Evolutionary conservation across 2,329 filamentous ascomycete genomes (phyloP).

Genomic region (Podosphaera leucotricha): DNA sequence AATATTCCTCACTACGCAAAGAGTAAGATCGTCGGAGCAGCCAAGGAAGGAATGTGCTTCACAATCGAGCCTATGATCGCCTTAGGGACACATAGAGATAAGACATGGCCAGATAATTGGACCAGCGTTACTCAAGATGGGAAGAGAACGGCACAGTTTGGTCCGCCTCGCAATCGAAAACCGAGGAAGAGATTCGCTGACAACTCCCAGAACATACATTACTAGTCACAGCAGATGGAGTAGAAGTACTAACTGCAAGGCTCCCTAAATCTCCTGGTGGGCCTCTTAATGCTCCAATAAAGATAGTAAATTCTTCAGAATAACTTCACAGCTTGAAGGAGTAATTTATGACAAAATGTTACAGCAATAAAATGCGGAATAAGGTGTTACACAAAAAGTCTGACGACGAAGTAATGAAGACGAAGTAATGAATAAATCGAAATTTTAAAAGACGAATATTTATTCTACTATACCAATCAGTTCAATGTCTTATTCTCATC

Average conservation of each 20-base stretch:
- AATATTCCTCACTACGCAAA: conserved; percentile 95
- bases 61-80: conserved; percentile 99
- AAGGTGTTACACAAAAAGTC: too few species aligned
- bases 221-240: conserved; percentile 59
- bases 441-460: too few species aligned
- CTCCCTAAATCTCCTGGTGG: conserved; percentile 46
- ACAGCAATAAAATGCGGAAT: not conserved
- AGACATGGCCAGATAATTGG: conserved; percentile 98
- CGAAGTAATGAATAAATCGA: too few species aligned
- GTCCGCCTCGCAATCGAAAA: conserved; percentile 23
- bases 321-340: not conserved
- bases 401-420: too few species aligned
- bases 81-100: conserved; percentile 69
- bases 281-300: conserved; percentile 27
- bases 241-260: conserved; percentile 55
- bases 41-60: conserved; percentile 94
- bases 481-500: too few species aligned
- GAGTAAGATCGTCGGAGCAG: conserved; percentile 88
- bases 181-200: not conserved
- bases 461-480: too few species aligned
- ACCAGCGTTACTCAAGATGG: conserved; percentile 86
- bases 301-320: not conserved
- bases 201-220: conserved; percentile 45
- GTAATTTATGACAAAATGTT: not conserved
- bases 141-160: conserved; percentile 76